Percentiles rank a stretch among this genome's conserved stretches.
phyloP scores from a whole-genome alignment of 2,329 filamentous ascomycete genomes.

The Nemania sp. region DNA sequence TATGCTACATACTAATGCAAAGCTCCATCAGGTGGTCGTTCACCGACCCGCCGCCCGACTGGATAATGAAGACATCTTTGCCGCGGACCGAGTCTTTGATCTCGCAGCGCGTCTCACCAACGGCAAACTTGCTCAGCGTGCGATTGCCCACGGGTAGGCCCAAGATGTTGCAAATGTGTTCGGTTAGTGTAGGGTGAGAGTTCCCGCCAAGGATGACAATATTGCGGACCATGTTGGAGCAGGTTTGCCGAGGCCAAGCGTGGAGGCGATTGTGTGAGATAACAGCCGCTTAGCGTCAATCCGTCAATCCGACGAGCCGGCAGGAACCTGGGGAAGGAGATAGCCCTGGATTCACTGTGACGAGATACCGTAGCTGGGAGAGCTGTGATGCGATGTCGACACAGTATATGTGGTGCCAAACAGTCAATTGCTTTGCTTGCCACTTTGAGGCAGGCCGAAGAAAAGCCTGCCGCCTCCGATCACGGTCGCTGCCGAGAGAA shows the following conservation, averaged over 20 bases:
- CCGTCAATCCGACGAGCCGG: background rate
- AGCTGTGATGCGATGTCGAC: background rate
- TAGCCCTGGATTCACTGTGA: too few species aligned
- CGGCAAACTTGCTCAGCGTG: slow-evolving; percentile 87
- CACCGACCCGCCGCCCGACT: slow-evolving; percentile 87
- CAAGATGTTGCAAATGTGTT: slow-evolving; percentile 85
- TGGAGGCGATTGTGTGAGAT: background rate
- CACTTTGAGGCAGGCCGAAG: too few species aligned
- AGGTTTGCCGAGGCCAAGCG: slow-evolving; percentile 3
- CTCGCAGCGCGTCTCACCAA: slow-evolving; percentile 92
- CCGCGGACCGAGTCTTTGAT: slow-evolving; percentile 95
- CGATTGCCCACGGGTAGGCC: slow-evolving; percentile 84
- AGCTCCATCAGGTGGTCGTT: slow-evolving; percentile 97
- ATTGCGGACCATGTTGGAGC: slow-evolving; percentile 79
- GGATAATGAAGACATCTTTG: slow-evolving; percentile 99
- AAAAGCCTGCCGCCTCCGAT: slow-evolving; percentile 29
- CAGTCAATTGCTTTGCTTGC: too few species aligned
- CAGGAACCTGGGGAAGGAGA: background rate
- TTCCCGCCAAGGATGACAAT: slow-evolving; percentile 92
- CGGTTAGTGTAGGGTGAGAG: slow-evolving; percentile 85
- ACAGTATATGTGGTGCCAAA: too few species aligned
- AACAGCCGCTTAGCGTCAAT: background rate
- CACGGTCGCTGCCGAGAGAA: slow-evolving; percentile 17
- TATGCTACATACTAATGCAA: slow-evolving; percentile 67
- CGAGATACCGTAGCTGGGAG: background rate